phyloP scores from a whole-genome alignment of 169 alveolate species.

The Cryptosporidium xiaoi region DNA sequence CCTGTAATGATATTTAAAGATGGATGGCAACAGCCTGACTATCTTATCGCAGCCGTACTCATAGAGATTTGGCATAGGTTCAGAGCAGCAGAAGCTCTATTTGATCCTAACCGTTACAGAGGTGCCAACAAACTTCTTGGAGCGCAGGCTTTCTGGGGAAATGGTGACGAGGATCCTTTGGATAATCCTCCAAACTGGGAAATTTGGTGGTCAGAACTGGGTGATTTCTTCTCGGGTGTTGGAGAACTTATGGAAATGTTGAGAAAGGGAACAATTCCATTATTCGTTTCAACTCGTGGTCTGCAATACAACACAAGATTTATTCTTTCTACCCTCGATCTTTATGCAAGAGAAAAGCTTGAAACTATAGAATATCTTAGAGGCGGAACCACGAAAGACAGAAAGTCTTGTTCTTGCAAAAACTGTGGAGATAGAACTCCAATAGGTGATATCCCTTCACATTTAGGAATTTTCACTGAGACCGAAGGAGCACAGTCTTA shows the following conservation, averaged over 20 bases:
- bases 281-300: constrained; percentile 64
- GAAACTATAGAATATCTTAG: constrained; percentile 45
- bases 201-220: constrained; percentile 64
- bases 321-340: constrained; percentile 25
- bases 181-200: constrained; percentile 47
- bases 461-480: constrained; percentile 59
- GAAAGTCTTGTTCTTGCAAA: constrained; percentile 16
- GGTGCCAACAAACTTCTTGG: constrained; percentile 57
- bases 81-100: constrained; percentile 54
- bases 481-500: constrained; percentile 50
- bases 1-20: constrained; percentile 63
- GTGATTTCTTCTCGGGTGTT: constrained; percentile 32
- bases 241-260: constrained; percentile 46
- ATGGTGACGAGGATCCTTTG: neutral
- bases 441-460: constrained; percentile 38
- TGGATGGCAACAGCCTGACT: constrained; percentile 72
- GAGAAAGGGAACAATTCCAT: constrained; percentile 45
- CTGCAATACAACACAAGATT: constrained; percentile 42
- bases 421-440: constrained; percentile 12
- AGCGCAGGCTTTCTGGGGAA: constrained; percentile 72
- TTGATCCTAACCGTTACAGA: constrained; percentile 54
- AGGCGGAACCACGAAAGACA: constrained; percentile 61
- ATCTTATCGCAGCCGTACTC: constrained; percentile 38
- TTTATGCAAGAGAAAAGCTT: constrained; percentile 56
- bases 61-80: constrained; percentile 65